Percentiles rank a stretch among this genome's conserved stretches.
Conservation (phyloP, 805 yeast species). For the Saturnispora dispora region DNA sequence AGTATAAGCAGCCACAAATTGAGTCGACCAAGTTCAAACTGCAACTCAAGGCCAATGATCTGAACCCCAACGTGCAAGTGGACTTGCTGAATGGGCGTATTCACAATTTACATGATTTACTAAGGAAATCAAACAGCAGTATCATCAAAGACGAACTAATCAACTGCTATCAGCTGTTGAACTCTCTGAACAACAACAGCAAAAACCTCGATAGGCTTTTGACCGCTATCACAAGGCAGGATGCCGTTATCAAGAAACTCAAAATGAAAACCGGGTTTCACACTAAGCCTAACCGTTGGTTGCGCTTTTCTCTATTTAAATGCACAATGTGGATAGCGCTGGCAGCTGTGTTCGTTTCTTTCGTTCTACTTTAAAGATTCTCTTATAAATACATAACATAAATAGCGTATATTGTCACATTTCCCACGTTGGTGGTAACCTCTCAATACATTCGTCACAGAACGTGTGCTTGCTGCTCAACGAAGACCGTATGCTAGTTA, state of each 20-base stretch:
- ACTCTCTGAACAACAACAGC: not conserved
- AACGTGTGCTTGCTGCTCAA: constrained; percentile 9
- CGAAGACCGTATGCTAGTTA: constrained; percentile 8
- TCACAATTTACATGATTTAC: not conserved
- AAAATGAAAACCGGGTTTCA: constrained; percentile 9
- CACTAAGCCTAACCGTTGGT: not conserved
- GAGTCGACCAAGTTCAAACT: constrained; percentile 1
- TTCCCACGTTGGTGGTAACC: constrained; percentile 25
- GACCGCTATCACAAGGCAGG: constrained; percentile 13
- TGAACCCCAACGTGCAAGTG: not conserved
- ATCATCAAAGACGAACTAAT: constrained; percentile 4
- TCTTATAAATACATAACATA: not conserved
- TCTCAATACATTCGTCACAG: constrained; percentile 24
- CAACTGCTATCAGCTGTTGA: constrained; percentile 2
- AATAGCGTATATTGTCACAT: constrained; percentile 10
- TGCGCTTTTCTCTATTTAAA: not conserved
- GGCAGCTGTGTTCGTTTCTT: not conserved
- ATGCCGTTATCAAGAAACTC: constrained; percentile 10
- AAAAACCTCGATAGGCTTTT: constrained; percentile 4
- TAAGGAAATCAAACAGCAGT: not conserved
- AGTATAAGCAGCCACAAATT: not conserved
- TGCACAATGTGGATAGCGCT: not conserved
- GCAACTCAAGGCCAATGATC: not conserved
- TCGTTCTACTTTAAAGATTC: not conserved
- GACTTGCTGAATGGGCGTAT: not conserved